Percentiles rank a stretch among this genome's conserved stretches.
These are phyloP conservation scores for Synchytrium microbalum DNA, from an alignment of 371 early-diverging fungal genomes.

Conservation along the genomic window DNA sequence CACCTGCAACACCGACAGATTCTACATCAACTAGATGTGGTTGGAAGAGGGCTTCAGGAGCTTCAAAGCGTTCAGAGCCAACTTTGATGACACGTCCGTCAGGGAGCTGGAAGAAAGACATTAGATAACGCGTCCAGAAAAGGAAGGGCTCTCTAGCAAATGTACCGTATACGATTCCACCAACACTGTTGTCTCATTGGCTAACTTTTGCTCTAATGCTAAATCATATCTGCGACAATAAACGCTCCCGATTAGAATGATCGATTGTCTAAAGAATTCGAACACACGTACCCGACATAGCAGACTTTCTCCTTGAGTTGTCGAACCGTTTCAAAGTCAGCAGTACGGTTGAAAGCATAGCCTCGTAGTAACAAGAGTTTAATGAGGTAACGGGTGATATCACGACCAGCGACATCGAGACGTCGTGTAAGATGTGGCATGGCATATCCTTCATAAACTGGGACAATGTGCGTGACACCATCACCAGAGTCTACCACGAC, in stretches of 20 bases:
- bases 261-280: conserved; percentile 3
- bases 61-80: conserved; percentile 95
- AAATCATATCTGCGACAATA: conserved; percentile 71
- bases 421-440: conserved; percentile 85
- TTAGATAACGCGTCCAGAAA: neutral
- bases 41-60: conserved; percentile 97
- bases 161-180: conserved; percentile 88
- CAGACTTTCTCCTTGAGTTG: conserved; percentile 96
- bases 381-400: conserved; percentile 93
- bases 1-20: conserved; percentile 86
- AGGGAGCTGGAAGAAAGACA: conserved; percentile 55
- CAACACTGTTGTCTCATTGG: conserved; percentile 91
- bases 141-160: neutral
- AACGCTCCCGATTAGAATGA: neutral
- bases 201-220: conserved; percentile 86
- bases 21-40: conserved; percentile 94
- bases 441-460: conserved; percentile 92
- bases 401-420: conserved; percentile 92
- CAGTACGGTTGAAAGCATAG: conserved; percentile 93
- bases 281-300: conserved; percentile 75
- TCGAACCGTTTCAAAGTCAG: conserved; percentile 95
- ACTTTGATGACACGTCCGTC: conserved; percentile 97
- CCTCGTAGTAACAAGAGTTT: conserved; percentile 88
- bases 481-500: conserved; percentile 97
- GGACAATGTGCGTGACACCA: conserved; percentile 97